Evolutionary conservation across 305 asterid genomes (phyloP).

Genomic region (Solanum aculeatissimum): DNA sequence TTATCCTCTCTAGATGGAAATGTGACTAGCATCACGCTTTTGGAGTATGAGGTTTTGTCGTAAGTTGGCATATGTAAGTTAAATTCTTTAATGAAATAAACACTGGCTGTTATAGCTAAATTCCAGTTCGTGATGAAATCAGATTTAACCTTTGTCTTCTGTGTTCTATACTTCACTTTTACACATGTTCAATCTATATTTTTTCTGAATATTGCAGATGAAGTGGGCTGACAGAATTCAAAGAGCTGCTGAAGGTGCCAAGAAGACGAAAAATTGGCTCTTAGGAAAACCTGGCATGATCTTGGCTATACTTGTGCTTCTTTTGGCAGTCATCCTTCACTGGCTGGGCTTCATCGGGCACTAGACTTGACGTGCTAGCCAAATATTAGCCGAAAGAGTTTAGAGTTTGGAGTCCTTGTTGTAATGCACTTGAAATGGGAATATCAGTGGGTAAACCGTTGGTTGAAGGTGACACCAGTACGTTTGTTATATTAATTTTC

Average conservation of each 20-base stretch:
- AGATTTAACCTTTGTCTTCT: not conserved
- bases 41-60: not conserved
- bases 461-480: not conserved
- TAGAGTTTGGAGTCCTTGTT: not conserved
- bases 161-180: not conserved
- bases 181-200: not conserved
- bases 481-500: not conserved
- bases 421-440: not conserved
- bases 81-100: not conserved
- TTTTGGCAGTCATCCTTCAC: conserved; percentile 69
- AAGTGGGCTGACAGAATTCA: conserved; percentile 84
- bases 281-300: conserved; percentile 80
- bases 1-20: not conserved
- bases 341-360: conserved; percentile 64
- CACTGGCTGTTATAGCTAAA: not conserved
- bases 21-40: not conserved
- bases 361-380: conserved; percentile 10
- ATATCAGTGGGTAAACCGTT: not conserved
- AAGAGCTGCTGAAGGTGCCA: conserved; percentile 67
- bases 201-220: conserved; percentile 36
- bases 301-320: conserved; percentile 60
- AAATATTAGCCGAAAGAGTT: not conserved
- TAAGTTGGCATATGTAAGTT: not conserved
- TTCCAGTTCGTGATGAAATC: not conserved
- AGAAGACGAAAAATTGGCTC: conserved; percentile 78